Conservation (phyloP, 257 asterid genomes). For the Solanum neorickii region DNA sequence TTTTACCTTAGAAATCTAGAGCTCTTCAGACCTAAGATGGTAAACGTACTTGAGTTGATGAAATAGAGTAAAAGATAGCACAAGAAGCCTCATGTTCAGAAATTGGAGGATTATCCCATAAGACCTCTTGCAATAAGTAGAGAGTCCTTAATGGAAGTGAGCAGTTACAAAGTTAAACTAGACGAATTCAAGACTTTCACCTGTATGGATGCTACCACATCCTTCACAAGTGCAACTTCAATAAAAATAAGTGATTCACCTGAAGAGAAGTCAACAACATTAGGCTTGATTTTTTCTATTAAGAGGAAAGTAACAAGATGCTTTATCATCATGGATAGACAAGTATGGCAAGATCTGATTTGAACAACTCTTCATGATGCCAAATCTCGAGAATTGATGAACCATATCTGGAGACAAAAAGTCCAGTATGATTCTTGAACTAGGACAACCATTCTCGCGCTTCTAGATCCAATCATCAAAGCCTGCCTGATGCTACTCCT, state of each 20-base stretch:
- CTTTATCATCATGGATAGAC: background rate
- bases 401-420: background rate
- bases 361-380: background rate
- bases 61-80: conserved; percentile 93
- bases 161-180: background rate
- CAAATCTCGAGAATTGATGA: background rate
- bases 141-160: conserved; percentile 3
- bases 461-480: background rate
- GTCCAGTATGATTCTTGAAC: background rate
- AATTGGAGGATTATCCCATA: conserved; percentile 90
- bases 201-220: conserved; percentile 78
- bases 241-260: conserved; percentile 97
- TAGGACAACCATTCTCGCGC: background rate
- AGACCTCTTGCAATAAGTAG: conserved; percentile 57
- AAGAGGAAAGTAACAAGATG: background rate
- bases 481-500: background rate
- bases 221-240: conserved; percentile 90
- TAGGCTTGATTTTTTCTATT: background rate
- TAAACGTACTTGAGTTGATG: conserved; percentile 75
- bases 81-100: conserved; percentile 78
- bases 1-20: background rate
- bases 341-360: background rate
- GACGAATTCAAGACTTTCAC: conserved; percentile 19
- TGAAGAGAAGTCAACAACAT: conserved; percentile 18
- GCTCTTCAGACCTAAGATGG: background rate